A percentile compares a stretch with the other conserved stretches of the same genome.
Evolutionary conservation across 371 early-diverging fungal genomes (phyloP).

Genomic region (Capniomyces stellatus): DNA sequence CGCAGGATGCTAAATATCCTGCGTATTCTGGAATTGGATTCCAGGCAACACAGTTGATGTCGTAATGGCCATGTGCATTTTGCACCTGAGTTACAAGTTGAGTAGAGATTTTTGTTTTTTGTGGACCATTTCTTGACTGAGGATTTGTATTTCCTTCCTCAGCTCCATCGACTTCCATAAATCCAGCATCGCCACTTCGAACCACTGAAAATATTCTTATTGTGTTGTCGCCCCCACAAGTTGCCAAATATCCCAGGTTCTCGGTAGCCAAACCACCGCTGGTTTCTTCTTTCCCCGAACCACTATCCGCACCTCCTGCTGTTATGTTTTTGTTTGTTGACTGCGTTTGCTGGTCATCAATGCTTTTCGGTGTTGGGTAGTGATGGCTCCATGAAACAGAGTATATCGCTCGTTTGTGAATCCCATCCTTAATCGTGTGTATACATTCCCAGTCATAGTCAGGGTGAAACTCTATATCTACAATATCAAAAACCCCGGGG

Average conservation of each 20-base stretch:
- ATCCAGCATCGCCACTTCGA: not conserved
- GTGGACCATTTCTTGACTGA: not conserved
- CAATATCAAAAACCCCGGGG: not conserved
- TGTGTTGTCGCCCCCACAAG: slow-evolving; percentile 67
- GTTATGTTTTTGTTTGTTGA: too few species aligned
- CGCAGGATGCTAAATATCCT: slow-evolving; percentile 58
- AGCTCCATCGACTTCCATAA: not conserved
- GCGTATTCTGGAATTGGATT: slow-evolving; percentile 40
- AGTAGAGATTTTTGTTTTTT: not conserved
- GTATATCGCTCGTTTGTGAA: slow-evolving; percentile 67
- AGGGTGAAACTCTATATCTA: slow-evolving; percentile 21
- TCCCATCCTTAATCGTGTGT: slow-evolving; percentile 35
- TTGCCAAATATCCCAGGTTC: slow-evolving; percentile 42
- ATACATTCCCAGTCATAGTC: slow-evolving; percentile 50
- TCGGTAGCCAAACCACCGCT: not conserved
- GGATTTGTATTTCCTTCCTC: too few species aligned
- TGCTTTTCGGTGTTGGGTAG: not conserved
- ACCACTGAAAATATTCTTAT: slow-evolving; percentile 41
- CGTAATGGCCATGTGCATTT: slow-evolving; percentile 59
- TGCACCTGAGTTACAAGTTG: slow-evolving; percentile 7
- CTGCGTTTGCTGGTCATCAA: too few species aligned
- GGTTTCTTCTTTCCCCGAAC: not conserved
- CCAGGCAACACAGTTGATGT: slow-evolving; percentile 81
- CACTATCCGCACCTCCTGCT: too few species aligned
- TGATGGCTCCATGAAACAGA: slow-evolving; percentile 79